A percentile compares a stretch with the other conserved stretches of the same genome.
phyloP scores from a whole-genome alignment of 2,329 filamentous ascomycete genomes.

The Metarhizium sp. region DNA sequence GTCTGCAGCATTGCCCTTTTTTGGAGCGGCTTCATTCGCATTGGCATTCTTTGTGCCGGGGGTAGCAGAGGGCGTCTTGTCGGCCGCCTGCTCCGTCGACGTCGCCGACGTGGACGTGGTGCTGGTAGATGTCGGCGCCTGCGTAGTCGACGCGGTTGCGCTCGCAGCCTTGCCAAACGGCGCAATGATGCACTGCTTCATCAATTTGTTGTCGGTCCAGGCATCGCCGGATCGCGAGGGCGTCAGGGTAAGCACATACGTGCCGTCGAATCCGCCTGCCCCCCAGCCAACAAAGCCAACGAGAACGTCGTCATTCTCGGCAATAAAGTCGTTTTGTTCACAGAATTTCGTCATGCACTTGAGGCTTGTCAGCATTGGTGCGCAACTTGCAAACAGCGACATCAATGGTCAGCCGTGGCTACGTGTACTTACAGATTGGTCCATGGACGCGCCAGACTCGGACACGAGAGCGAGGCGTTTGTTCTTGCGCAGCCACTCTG shows the following conservation, averaged over 20 bases:
- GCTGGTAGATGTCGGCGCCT: background rate
- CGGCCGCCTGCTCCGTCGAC: background rate
- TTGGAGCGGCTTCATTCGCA: background rate
- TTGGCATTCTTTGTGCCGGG: background rate
- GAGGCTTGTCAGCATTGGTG: constrained; percentile 4
- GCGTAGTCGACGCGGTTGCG: background rate
- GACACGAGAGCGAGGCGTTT: constrained; percentile 40
- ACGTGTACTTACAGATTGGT: constrained; percentile 23
- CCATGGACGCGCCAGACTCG: constrained; percentile 41
- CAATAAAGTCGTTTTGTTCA: constrained; percentile 36
- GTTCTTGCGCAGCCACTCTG: constrained; percentile 35
- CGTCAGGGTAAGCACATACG: constrained; percentile 34
- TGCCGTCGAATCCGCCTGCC: constrained; percentile 32
- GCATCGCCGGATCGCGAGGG: constrained; percentile 17
- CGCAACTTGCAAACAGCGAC: background rate
- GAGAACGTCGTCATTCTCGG: constrained; percentile 36
- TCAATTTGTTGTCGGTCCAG: constrained; percentile 29
- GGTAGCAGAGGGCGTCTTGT: background rate
- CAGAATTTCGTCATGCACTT: constrained; percentile 35
- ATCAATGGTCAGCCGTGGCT: background rate
- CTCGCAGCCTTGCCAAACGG: constrained; percentile 16
- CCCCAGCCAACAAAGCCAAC: constrained; percentile 37
- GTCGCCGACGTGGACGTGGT: background rate
- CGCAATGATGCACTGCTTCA: constrained; percentile 32
- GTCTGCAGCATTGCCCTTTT: background rate